phyloP scores from a whole-genome alignment of 306 rosid species.

The Canavalia ensiformis region DNA sequence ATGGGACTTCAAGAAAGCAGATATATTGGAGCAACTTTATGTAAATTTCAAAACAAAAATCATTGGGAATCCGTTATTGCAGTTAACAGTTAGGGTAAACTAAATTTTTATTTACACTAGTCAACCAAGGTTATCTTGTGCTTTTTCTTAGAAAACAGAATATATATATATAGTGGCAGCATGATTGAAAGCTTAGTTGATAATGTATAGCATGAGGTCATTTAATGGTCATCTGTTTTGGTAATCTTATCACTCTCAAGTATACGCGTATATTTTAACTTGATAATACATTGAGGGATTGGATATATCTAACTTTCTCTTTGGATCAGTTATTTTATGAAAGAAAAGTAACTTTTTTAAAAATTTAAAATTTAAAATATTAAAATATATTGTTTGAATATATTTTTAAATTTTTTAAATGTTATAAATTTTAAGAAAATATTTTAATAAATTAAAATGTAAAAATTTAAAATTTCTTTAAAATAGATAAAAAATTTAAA shows the following conservation, averaged over 20 bases:
- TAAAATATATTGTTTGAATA: too few relatives aligned
- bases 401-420: too few relatives aligned
- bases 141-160: neutral
- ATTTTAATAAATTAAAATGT: too few relatives aligned
- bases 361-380: too few relatives aligned
- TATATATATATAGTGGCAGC: neutral
- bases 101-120: slow-evolving; percentile 29
- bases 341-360: too few relatives aligned
- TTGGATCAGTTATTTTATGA: too few relatives aligned
- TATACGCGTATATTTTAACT: neutral
- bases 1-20: neutral
- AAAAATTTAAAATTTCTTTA: too few relatives aligned
- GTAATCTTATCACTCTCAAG: neutral
- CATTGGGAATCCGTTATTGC: slow-evolving; percentile 59
- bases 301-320: too few relatives aligned
- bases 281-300: neutral
- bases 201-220: neutral
- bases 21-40: neutral
- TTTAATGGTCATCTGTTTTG: neutral
- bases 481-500: too few relatives aligned
- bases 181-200: neutral
- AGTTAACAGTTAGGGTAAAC: slow-evolving; percentile 51
- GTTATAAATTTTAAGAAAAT: too few relatives aligned
- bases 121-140: slow-evolving; percentile 20
- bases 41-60: slow-evolving; percentile 26